phyloP scores from a whole-genome alignment of 805 yeast species.

The Starmerella vitae region DNA sequence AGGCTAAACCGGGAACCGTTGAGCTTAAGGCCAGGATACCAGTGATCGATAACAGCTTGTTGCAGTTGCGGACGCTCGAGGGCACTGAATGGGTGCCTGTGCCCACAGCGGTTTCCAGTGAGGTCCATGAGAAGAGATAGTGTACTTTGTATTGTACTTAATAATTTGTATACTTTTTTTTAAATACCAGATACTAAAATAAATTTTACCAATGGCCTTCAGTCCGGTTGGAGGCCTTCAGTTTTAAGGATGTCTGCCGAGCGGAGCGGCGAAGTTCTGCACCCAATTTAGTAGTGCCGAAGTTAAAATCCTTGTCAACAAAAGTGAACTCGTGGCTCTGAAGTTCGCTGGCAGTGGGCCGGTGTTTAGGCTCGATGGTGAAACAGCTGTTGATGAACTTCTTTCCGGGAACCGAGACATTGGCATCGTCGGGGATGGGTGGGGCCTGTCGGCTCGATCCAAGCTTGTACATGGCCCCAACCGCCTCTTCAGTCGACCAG shows the following conservation, averaged over 20 bases:
- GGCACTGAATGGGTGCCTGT: conserved; percentile 18
- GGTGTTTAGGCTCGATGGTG: conserved; percentile 55
- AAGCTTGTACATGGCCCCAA: conserved; percentile 79
- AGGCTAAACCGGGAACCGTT: conserved; percentile 63
- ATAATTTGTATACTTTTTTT: no score
- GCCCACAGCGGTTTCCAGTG: conserved; percentile 14
- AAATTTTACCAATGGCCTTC: no score
- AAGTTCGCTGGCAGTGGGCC: conserved; percentile 66
- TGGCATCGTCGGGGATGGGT: conserved; percentile 86
- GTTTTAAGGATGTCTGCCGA: conserved; percentile 11
- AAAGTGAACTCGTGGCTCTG: conserved; percentile 16
- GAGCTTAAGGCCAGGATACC: conserved; percentile 32
- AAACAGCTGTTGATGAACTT: conserved; percentile 68
- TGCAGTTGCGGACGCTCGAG: conserved; percentile 17
- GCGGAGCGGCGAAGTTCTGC: conserved; percentile 11
- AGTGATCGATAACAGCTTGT: conserved; percentile 8
- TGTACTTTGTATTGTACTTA: no score
- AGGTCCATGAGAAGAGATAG: conserved; percentile 4
- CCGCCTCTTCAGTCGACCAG: conserved; percentile 91
- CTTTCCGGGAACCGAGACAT: conserved; percentile 51
- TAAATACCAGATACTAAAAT: no score
- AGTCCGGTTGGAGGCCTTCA: conserved; percentile 1
- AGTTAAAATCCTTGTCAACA: conserved; percentile 12
- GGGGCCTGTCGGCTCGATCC: conserved; percentile 86
- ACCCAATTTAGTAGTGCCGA: conserved; percentile 19